A percentile compares a stretch with the other conserved stretches of the same genome.
phyloP scores from a whole-genome alignment of 805 yeast genomes.

The Lachancea lanzarotensis region DNA sequence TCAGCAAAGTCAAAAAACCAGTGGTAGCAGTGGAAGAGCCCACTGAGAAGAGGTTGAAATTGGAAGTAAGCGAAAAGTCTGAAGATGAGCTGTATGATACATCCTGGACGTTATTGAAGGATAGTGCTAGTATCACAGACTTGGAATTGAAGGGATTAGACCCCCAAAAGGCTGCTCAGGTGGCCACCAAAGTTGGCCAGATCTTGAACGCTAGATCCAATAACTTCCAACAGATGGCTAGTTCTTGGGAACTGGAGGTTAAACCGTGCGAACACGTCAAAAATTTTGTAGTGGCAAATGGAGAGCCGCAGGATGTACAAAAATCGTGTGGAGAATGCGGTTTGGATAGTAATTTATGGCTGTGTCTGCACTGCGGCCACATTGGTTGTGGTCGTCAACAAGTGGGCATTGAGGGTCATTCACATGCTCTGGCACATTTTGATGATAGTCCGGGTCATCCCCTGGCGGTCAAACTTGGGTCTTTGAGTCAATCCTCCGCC shows the following conservation, averaged over 20 bases:
- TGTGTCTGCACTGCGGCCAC: conserved; percentile 86
- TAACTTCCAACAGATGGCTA: conserved; percentile 48
- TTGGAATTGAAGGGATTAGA: conserved; percentile 1
- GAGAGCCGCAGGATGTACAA: conserved; percentile 24
- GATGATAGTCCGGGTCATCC: conserved; percentile 52
- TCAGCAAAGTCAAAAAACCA: conserved; percentile 47
- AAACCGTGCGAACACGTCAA: conserved; percentile 71
- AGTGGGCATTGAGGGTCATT: conserved; percentile 89
- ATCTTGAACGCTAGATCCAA: conserved; percentile 28
- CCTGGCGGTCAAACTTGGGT: conserved; percentile 86
- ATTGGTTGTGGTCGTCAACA: conserved; percentile 93
- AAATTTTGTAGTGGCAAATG: conserved; percentile 39
- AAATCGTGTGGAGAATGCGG: conserved; percentile 53
- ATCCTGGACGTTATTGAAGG: conserved; percentile 17
- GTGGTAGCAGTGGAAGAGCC: conserved; percentile 19
- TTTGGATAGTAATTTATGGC: conserved; percentile 76
- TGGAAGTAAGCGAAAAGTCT: conserved; percentile 26
- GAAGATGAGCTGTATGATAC: conserved; percentile 30
- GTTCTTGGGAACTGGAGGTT: conserved; percentile 89
- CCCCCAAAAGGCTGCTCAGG: conserved; percentile 3
- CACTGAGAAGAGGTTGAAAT: conserved; percentile 27
- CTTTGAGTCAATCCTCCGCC: conserved; percentile 62
- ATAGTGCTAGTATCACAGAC: conserved; percentile 20
- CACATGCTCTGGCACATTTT: conserved; percentile 79
- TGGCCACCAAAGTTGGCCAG: conserved; percentile 13